Evolutionary conservation across 805 yeast genomes (phyloP).

Genomic region (Komagataella kurtzmanii): DNA sequence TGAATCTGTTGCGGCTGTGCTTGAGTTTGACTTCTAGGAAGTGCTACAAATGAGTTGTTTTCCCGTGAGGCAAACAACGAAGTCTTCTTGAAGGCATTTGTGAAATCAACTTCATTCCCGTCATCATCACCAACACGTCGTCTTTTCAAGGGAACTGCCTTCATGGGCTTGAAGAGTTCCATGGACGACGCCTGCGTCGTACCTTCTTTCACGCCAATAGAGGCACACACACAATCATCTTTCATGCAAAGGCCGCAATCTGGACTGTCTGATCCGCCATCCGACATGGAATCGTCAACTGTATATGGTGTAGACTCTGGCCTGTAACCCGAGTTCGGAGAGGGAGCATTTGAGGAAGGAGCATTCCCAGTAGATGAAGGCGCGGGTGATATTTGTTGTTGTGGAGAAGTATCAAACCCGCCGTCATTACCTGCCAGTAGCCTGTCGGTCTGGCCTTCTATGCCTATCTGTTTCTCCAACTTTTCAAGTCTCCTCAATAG

Average conservation of each 20-base stretch:
- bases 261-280: not conserved
- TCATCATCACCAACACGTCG: conserved; percentile 10
- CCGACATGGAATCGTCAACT: not conserved
- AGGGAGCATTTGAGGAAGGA: not conserved
- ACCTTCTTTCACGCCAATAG: conserved; percentile 25
- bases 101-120: conserved; percentile 40
- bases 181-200: not conserved
- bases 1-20: not conserved
- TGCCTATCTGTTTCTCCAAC: conserved; percentile 7
- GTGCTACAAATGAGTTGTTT: conserved; percentile 6
- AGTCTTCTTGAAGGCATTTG: conserved; percentile 22
- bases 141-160: conserved; percentile 49
- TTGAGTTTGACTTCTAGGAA: not conserved
- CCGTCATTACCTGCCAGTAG: conserved; percentile 1
- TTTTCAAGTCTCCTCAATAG: conserved; percentile 13
- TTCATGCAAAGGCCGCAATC: conserved; percentile 53
- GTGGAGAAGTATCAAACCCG: conserved; percentile 2
- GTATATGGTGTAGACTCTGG: not conserved
- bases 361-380: conserved; percentile 24
- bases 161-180: conserved; percentile 36
- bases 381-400: conserved; percentile 30
- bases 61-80: conserved; percentile 23
- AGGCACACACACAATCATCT: conserved; percentile 57
- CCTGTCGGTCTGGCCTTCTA: not conserved
- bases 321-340: not conserved